Evolutionary conservation across 352 stramenopile species (phyloP), one percentile per base, ranked within the genome.

Genomic region (Pythium phragmiticola): DNA sequence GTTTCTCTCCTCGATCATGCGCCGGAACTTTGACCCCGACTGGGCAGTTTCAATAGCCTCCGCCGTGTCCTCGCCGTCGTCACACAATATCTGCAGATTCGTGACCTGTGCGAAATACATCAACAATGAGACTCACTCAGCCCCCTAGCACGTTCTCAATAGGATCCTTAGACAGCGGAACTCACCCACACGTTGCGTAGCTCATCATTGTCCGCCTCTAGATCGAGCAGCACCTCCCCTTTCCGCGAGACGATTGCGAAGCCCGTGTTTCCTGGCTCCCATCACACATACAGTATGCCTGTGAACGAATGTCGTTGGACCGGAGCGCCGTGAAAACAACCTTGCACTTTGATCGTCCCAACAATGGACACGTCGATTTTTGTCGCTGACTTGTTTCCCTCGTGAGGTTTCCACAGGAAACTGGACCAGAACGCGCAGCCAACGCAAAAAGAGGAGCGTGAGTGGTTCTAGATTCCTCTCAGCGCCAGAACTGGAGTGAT

Each of bases 1-100:
- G 9, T 77, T 76, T 51, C 77, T 74, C n/a, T 94, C 84, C 55
- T 89, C 80, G 6, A 94, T 71, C 75, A 90, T 85, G 26, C 84
- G 75, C 51, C 84, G 82, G 49, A 94, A 85, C 57, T 75, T 82
- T 7, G 73, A 69, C 9, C 68, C 70, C 4, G 72, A 76, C 51
- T 80, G 69, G 14, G 63, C 48, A 33, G 33, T 49, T 53, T 69
- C 68, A 46, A 75, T 57, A 26, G 70, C 71, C 21, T 70, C 67
- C 30, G 77, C 73, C 19, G 72, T 72, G n/a, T 55, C 61, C 23
- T 60, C 69, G 57, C 65, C 80, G 49, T 87, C 80, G 65, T 94
- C 82, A 41, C 76, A 89, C 19, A 94, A 57, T n/a, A 91, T 63
- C 65, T 92, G 84, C 53, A 94, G 63, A 68, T 79, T 78, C 14